Evolutionary conservation across 2,329 filamentous ascomycete genomes (phyloP), one percentile per base, ranked within the genome.

Genomic region (Trichoderma polysporum): DNA sequence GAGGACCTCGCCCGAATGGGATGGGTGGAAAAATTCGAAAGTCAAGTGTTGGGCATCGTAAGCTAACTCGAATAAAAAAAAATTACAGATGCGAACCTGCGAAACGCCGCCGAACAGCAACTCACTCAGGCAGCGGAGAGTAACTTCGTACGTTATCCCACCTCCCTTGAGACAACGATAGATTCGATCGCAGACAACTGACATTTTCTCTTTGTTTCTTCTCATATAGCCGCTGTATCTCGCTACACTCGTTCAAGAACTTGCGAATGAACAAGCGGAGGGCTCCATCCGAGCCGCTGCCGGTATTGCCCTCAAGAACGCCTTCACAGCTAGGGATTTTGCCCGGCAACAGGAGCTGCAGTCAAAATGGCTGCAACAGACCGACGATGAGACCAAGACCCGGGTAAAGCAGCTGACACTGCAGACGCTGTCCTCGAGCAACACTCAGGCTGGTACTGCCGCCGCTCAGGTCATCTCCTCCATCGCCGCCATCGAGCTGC

Each of bases 301-400:
- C 74, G 95, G 94, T 88, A 88, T 99, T 74, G 94, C 95, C 73
- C 85, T 99, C 76, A 99, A 99, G 84, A 99, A 99, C 86, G 91
- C 95, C 75, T 98, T 99, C 84, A 93, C 92, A 76, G 92, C 94
- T 76, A 91, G 95, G 85, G 95, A 99, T 81, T 90, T 90, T 76
- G 84, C 88, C 75, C 91, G 93, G 77, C 89, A 97, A 81, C 90
- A 92, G 77, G 91, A 96, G 78, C 88, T 98, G 67, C 95, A 98
- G 83, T 86, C 89, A 76, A 93, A 96, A 90, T 99, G 95, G 95
- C 84, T 95, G 70, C 88, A 90, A 78, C 89, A 91, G 77, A 90
- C 94, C 72, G 91, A 93, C 75, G 85, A 88, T 73, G 88, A 91
- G 69, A 91, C 93, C 75, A 97, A 97, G 87, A 85, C 84, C 70